A percentile compares a stretch with the other conserved stretches of the same genome.
These are phyloP conservation scores for Cavenderia fasciculata DNA, from an alignment of 78 protist species.

Conservation along the genomic window DNA sequence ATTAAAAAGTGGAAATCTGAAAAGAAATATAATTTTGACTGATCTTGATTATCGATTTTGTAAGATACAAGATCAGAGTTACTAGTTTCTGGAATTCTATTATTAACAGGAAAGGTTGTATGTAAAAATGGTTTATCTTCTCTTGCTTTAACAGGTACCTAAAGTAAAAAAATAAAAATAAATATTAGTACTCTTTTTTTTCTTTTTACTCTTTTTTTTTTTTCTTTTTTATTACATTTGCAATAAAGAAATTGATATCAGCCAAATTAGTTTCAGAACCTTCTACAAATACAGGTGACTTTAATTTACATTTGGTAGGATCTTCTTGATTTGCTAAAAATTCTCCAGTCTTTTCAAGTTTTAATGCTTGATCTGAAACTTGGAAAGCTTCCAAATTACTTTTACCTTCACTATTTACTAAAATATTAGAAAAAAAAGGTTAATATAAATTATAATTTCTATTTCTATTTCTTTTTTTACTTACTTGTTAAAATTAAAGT, in stretches of 20 bases:
- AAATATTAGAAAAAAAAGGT: too few species aligned
- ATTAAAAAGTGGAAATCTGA: slow-evolving; percentile 70
- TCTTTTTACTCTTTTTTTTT: neutral
- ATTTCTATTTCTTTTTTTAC: neutral
- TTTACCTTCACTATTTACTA: slow-evolving; percentile 49
- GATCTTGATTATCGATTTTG: slow-evolving; percentile 41
- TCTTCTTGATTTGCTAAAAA: slow-evolving; percentile 27
- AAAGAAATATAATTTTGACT: slow-evolving; percentile 32
- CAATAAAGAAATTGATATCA: slow-evolving; percentile 61
- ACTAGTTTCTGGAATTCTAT: slow-evolving; percentile 22
- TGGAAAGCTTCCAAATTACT: slow-evolving; percentile 71
- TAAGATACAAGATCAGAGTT: slow-evolving; percentile 38
- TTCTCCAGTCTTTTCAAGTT: slow-evolving; percentile 33
- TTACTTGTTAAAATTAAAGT: slow-evolving; percentile 31
- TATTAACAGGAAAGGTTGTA: slow-evolving; percentile 19
- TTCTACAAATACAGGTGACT: slow-evolving; percentile 57
- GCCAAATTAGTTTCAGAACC: slow-evolving; percentile 51
- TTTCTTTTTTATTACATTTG: neutral
- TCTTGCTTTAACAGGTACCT: slow-evolving; percentile 62
- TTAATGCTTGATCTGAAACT: slow-evolving; percentile 68
- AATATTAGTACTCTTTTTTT: too few species aligned
- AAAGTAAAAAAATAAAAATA: neutral
- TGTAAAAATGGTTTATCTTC: slow-evolving; percentile 50
- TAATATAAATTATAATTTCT: neutral
- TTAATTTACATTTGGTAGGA: slow-evolving; percentile 59